phyloP scores from a whole-genome alignment of 73 alveolate genomes.

The Tetrahymena elliotti region DNA sequence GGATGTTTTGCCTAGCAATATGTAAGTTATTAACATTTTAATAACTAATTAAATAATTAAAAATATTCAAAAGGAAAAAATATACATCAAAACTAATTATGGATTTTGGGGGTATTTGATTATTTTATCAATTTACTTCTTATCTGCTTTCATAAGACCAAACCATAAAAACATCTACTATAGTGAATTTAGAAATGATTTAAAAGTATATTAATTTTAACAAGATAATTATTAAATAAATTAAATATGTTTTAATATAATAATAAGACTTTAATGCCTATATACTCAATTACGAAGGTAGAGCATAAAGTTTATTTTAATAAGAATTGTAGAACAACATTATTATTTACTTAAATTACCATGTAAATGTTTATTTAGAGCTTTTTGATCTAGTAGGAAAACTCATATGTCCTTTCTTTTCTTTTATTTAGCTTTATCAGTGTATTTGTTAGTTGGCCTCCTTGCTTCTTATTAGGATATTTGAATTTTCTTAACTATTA shows the following conservation, averaged over 20 bases:
- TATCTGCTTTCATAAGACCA: not conserved
- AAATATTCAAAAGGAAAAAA: not conserved
- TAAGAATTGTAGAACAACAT: not conserved
- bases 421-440: not conserved
- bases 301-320: not conserved
- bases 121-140: not conserved
- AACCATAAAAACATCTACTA: not conserved
- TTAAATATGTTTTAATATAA: not conserved
- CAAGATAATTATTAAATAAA: not conserved
- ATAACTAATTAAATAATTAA: not conserved
- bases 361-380: not conserved
- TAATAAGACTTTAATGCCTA: not conserved
- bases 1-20: not conserved
- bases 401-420: not conserved
- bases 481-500: not conserved
- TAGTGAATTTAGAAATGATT: not conserved
- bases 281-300: not conserved
- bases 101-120: not conserved
- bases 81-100: not conserved
- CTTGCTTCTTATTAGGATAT: not conserved
- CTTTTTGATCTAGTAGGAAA: not conserved
- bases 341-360: not conserved
- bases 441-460: not conserved
- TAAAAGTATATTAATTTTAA: not conserved
- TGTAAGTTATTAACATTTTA: not conserved